phyloP scores from a whole-genome alignment of 441 rosid genomes.

The Euphorbia neoarborescens region DNA sequence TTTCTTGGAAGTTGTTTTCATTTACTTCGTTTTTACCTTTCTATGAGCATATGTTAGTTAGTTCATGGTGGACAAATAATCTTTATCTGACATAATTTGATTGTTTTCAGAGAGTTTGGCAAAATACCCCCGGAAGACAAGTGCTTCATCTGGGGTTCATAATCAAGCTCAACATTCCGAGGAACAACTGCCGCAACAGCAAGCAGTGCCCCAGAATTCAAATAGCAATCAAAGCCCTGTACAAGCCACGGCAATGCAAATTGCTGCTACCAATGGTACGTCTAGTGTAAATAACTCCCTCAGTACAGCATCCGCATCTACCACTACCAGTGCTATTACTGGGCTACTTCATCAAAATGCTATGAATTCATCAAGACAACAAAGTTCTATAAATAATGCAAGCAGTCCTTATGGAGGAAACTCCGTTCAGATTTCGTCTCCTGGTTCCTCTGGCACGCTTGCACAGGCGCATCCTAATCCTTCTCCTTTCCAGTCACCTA shows the following conservation, averaged over 20 bases:
- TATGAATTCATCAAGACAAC: constrained; percentile 74
- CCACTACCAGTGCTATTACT: constrained; percentile 62
- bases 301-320: constrained; percentile 49
- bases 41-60: constrained; percentile 7
- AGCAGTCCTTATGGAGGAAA: constrained; percentile 76
- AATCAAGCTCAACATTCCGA: constrained; percentile 53
- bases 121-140: constrained; percentile 75
- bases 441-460: constrained; percentile 60
- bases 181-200: constrained; percentile 57
- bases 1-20: constrained; percentile 3
- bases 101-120: constrained; percentile 73
- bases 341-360: constrained; percentile 87
- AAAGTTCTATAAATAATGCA: constrained; percentile 55
- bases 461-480: constrained; percentile 56
- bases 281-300: constrained; percentile 49
- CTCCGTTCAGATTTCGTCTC: constrained; percentile 65
- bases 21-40: constrained; percentile 12
- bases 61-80: not conserved
- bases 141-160: constrained; percentile 46
- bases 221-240: constrained; percentile 45
- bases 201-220: constrained; percentile 40
- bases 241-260: constrained; percentile 44
- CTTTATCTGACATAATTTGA: constrained; percentile 3
- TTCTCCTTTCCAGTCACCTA: constrained; percentile 77
- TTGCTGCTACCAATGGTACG: constrained; percentile 45